A percentile compares a stretch with the other conserved stretches of the same genome.
These are phyloP conservation scores for Diatrype stigma DNA, from an alignment of 2,329 filamentous ascomycete species.

Conservation along the genomic window DNA sequence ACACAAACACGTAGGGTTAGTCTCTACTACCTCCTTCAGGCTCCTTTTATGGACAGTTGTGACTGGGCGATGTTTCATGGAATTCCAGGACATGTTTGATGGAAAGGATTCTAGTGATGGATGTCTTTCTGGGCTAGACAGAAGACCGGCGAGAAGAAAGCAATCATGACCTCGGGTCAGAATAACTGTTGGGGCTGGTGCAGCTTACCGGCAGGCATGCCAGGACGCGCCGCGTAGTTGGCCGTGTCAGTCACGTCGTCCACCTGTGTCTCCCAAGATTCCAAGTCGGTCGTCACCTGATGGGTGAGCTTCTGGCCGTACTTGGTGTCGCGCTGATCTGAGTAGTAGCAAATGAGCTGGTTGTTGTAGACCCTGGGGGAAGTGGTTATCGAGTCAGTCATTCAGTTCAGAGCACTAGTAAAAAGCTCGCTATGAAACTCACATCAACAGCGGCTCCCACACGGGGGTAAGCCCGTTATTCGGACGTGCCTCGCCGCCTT, in stretches of 20 bases:
- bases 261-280: conserved; percentile 53
- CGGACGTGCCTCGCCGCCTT: conserved; percentile 54
- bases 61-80: too few species aligned
- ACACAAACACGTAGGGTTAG: too few species aligned
- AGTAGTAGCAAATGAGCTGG: conserved; percentile 62
- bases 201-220: conserved; percentile 29
- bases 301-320: conserved; percentile 66
- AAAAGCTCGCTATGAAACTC: conserved; percentile 9
- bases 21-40: too few species aligned
- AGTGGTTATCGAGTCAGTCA: background rate
- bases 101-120: too few species aligned
- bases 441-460: conserved; percentile 66
- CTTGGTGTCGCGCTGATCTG: conserved; percentile 61
- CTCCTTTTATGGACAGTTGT: too few species aligned
- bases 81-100: too few species aligned
- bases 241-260: conserved; percentile 54
- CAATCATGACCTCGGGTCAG: too few species aligned
- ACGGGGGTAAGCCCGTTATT: conserved; percentile 63
- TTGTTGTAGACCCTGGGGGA: conserved; percentile 45
- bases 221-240: conserved; percentile 14
- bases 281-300: conserved; percentile 54
- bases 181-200: too few species aligned
- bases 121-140: too few species aligned
- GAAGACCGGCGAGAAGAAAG: too few species aligned
- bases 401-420: background rate